These are phyloP conservation scores for Sporothrix phasma DNA, from an alignment of 2,329 filamentous ascomycete species.

Conservation along the genomic window DNA sequence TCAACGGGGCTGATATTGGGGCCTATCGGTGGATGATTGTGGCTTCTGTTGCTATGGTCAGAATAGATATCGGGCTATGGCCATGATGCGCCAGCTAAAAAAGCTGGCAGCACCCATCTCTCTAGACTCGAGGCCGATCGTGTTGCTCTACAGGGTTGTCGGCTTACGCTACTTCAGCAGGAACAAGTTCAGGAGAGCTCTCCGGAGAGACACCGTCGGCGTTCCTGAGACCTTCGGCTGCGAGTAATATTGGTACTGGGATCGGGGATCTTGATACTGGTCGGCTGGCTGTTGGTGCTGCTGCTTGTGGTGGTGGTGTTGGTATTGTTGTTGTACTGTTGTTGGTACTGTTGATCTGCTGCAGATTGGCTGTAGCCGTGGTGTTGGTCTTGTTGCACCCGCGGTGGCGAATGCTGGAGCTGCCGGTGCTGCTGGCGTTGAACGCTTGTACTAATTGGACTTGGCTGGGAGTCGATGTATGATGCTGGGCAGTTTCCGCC, in stretches of 20 bases:
- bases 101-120: too few relatives aligned
- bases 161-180: slow-evolving; percentile 34
- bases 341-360: slow-evolving; percentile 18
- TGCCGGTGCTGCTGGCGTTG: slow-evolving; percentile 21
- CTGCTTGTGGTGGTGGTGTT: not conserved
- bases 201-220: slow-evolving; percentile 42
- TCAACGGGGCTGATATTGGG: not conserved
- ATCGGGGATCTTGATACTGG: slow-evolving; percentile 2
- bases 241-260: slow-evolving; percentile 15
- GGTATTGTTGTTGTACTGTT: not conserved
- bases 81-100: not conserved
- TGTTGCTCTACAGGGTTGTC: not conserved
- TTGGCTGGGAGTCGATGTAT: slow-evolving; percentile 52
- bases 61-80: not conserved
- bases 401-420: not conserved
- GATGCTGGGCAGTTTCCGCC: slow-evolving; percentile 40
- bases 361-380: slow-evolving; percentile 13
- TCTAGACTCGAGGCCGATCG: too few relatives aligned
- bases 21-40: slow-evolving; percentile 35
- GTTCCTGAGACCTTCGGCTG: not conserved
- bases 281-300: slow-evolving; percentile 8
- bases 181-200: slow-evolving; percentile 43
- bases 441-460: slow-evolving; percentile 30
- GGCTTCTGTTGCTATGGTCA: not conserved
- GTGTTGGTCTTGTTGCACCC: slow-evolving; percentile 15